phyloP scores from a whole-genome alignment of 1,284 basidiomycete genomes.

The Cryptococcus neoformans region DNA sequence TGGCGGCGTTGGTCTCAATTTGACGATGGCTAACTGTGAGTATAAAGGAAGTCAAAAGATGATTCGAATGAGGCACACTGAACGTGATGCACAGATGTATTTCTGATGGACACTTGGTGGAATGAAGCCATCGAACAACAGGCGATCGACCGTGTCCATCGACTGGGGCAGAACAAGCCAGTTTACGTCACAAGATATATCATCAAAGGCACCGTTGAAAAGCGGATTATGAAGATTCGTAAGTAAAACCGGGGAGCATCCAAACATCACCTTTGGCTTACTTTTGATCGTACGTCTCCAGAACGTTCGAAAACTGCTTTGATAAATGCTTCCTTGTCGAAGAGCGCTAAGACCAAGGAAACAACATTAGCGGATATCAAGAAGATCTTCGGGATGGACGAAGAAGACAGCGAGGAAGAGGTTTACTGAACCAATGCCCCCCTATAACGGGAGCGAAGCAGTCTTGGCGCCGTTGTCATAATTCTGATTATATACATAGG shows the following conservation, averaged over 20 bases:
- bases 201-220: slow-evolving; percentile 60
- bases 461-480: neutral
- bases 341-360: slow-evolving; percentile 34
- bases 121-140: slow-evolving; percentile 87
- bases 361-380: slow-evolving; percentile 47
- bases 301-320: slow-evolving; percentile 48
- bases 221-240: slow-evolving; percentile 77
- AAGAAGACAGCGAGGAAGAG: slow-evolving; percentile 42
- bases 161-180: slow-evolving; percentile 46
- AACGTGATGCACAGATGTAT: slow-evolving; percentile 68
- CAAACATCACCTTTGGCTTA: neutral
- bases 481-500: neutral
- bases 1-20: slow-evolving; percentile 85
- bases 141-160: slow-evolving; percentile 60
- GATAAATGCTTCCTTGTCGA: slow-evolving; percentile 47
- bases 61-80: neutral
- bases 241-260: slow-evolving; percentile 8
- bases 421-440: neutral
- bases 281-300: slow-evolving; percentile 5
- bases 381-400: slow-evolving; percentile 49
- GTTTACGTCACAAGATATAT: slow-evolving; percentile 92
- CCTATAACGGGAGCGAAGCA: neutral
- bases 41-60: neutral
- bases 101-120: slow-evolving; percentile 98
- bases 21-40: slow-evolving; percentile 50